Conservation (phyloP, 495 filamentous ascomycete genomes). For the Annulohypoxylon bovei region DNA sequence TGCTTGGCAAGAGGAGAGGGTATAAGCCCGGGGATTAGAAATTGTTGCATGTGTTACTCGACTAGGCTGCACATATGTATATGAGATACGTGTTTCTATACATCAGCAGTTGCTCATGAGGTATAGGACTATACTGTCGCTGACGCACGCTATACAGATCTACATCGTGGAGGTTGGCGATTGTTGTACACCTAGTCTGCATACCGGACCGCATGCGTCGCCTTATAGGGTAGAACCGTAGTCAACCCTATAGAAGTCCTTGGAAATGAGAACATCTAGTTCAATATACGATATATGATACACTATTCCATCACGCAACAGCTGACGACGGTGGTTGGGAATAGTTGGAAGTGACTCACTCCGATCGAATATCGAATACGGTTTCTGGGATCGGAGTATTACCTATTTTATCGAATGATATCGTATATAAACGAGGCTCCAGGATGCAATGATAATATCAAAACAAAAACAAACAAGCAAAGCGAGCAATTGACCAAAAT, state of each 20-base stretch:
- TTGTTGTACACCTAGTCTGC: conserved; percentile 1
- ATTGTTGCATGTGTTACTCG: background rate
- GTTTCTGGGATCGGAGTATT: background rate
- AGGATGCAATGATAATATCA: background rate
- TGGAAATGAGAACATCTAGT: background rate
- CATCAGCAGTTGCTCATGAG: conserved; percentile 4
- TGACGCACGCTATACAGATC: conserved; percentile 14
- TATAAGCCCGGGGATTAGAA: background rate
- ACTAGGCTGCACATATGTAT: background rate
- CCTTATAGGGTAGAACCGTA: background rate
- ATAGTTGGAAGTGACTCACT: conserved; percentile 19
- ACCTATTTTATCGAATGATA: background rate
- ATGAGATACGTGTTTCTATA: background rate
- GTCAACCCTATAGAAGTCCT: background rate
- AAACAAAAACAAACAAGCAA: background rate
- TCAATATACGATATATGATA: background rate
- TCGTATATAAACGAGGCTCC: background rate
- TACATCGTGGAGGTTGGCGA: conserved; percentile 2
- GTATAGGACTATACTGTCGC: conserved; percentile 2
- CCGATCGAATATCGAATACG: background rate
- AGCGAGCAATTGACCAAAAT: background rate
- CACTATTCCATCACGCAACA: conserved; percentile 7
- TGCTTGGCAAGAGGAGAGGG: background rate
- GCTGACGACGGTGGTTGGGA: conserved; percentile 28
- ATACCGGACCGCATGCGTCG: background rate